phyloP scores from a whole-genome alignment of 1,284 basidiomycete species.

The Coniophora puteana region DNA sequence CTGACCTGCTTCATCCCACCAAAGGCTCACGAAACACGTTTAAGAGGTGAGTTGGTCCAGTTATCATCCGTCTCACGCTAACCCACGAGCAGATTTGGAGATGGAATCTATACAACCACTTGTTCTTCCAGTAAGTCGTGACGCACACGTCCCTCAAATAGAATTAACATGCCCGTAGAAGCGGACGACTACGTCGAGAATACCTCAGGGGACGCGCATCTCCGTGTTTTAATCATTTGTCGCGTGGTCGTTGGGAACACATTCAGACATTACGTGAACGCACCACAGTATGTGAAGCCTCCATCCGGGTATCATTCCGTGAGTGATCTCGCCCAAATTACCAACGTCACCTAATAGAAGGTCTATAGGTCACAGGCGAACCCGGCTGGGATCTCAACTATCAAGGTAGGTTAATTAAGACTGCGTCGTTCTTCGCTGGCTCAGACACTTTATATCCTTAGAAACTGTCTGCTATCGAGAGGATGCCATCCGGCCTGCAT shows the following conservation, averaged over 20 bases:
- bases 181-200: conserved; percentile 56
- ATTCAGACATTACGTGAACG: conserved; percentile 43
- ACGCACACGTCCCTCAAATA: conserved; percentile 4
- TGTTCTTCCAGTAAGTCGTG: conserved; percentile 55
- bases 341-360: conserved; percentile 8
- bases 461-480: conserved; percentile 59
- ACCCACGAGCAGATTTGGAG: conserved; percentile 44
- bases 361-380: conserved; percentile 36
- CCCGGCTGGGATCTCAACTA: conserved; percentile 56
- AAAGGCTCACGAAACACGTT: conserved; percentile 53
- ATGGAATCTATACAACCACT: conserved; percentile 56
- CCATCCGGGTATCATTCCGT: conserved; percentile 57
- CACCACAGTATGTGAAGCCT: conserved; percentile 39
- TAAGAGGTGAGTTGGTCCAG: conserved; percentile 32
- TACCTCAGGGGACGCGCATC: conserved; percentile 31
- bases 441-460: conserved; percentile 9
- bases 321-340: conserved; percentile 13
- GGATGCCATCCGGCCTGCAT: conserved; percentile 56
- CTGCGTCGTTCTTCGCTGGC: not conserved
- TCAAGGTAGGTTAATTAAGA: conserved; percentile 28
- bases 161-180: conserved; percentile 33
- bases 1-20: not conserved
- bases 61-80: conserved; percentile 2
- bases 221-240: conserved; percentile 48
- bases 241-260: conserved; percentile 60